Percentiles rank a stretch among this genome's conserved stretches.
phyloP scores from a whole-genome alignment of 352 stramenopile genomes.

The Globisporangium lucens region DNA sequence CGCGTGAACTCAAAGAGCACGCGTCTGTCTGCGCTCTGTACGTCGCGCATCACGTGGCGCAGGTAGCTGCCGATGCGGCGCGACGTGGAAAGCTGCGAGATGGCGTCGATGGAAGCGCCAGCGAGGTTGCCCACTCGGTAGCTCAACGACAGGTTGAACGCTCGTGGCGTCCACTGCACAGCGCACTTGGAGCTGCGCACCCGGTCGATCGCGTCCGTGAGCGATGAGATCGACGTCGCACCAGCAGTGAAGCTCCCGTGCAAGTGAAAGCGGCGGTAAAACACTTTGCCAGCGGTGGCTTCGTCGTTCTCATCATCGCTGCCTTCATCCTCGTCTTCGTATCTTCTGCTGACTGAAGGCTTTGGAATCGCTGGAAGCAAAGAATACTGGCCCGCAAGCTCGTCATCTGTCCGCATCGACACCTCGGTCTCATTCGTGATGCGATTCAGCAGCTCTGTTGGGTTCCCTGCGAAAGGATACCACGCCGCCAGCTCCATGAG shows the following conservation, averaged over 20 bases:
- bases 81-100: constrained; percentile 48
- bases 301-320: constrained; percentile 4
- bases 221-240: constrained; percentile 21
- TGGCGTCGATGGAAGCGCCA: constrained; percentile 29
- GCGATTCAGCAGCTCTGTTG: constrained; percentile 29
- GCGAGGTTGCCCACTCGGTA: constrained; percentile 18
- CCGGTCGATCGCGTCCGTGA: constrained; percentile 23
- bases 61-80: constrained; percentile 45
- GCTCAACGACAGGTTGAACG: constrained; percentile 5
- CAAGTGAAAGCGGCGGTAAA: constrained; percentile 48
- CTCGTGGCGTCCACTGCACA: constrained; percentile 36
- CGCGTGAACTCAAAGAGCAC: constrained; percentile 74
- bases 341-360: not conserved
- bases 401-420: constrained; percentile 8
- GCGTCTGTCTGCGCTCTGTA: constrained; percentile 44
- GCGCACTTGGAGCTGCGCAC: constrained; percentile 28
- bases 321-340: constrained; percentile 17
- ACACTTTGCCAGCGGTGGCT: constrained; percentile 19
- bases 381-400: constrained; percentile 28
- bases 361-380: constrained; percentile 33
- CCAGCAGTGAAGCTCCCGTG: constrained; percentile 35
- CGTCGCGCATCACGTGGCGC: constrained; percentile 28
- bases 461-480: constrained; percentile 36
- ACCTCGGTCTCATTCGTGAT: constrained; percentile 20
- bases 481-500: constrained; percentile 46